Evolutionary conservation across 2,329 filamentous ascomycete genomes (phyloP).

Genomic region (Pseudogymnoascus sp.): DNA sequence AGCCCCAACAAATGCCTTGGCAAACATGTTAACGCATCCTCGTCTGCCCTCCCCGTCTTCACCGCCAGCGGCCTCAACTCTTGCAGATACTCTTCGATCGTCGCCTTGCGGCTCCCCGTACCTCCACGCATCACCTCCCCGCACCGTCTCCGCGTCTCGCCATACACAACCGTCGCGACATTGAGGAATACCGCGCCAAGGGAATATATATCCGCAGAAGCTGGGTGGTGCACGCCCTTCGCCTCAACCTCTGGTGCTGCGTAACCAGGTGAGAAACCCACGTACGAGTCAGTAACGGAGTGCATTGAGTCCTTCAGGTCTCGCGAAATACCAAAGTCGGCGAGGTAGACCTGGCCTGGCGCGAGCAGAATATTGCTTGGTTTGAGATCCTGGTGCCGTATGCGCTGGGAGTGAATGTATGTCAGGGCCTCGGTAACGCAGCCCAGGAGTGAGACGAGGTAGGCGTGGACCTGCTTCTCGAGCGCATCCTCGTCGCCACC

Average conservation of each 20-base stretch:
- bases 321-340: slow-evolving; percentile 43
- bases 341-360: slow-evolving; percentile 39
- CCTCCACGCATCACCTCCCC: slow-evolving; percentile 32
- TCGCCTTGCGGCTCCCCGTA: slow-evolving; percentile 29
- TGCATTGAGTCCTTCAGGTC: slow-evolving; percentile 40
- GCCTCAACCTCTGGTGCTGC: slow-evolving; percentile 38
- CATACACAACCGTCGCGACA: slow-evolving; percentile 39
- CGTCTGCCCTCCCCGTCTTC: slow-evolving; percentile 14
- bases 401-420: slow-evolving; percentile 36
- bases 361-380: slow-evolving; percentile 42
- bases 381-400: slow-evolving; percentile 43
- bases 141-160: slow-evolving; percentile 34
- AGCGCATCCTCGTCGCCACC: slow-evolving; percentile 25
- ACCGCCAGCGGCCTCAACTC: slow-evolving; percentile 16
- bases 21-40: slow-evolving; percentile 17
- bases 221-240: slow-evolving; percentile 37
- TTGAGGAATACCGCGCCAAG: slow-evolving; percentile 41
- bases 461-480: slow-evolving; percentile 15
- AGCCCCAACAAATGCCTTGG: slow-evolving; percentile 35
- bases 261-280: slow-evolving; percentile 38
- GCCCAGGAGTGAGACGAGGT: slow-evolving; percentile 32
- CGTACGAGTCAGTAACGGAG: slow-evolving; percentile 36
- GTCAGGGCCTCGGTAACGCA: slow-evolving; percentile 39
- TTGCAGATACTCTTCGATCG: slow-evolving; percentile 16
- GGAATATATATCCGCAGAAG: slow-evolving; percentile 42